Base-by-base conservation (phyloP, 2,329 filamentous ascomycete species). In the Stenocarpella maydis region DNA sequence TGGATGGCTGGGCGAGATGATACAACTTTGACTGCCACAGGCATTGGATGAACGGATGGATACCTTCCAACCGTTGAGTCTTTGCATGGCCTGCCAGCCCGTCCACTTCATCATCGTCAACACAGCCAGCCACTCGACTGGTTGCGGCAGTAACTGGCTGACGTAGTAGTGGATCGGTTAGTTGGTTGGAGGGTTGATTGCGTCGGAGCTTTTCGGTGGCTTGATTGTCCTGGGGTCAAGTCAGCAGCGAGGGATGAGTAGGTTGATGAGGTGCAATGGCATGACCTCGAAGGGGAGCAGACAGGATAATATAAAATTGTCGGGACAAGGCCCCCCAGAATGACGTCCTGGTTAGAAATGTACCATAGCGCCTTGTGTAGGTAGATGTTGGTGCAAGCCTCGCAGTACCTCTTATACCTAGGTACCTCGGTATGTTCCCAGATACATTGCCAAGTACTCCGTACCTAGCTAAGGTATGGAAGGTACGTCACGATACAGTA, bases 81-180 rank as follows among this genome's bases (percentile, higher is more conserved):
- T 60, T 37, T 9, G 1, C 26, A 4, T 49, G n/a, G 28, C 58
- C 43, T 43, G 47, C 43, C 37, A 15, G 28, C 58, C 43, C 58
- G 37, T 41, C 58, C 58, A 63, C 41, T 8, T 31, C 39, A 31
- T 41, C n/a, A 37, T 31, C 8, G 26, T 19, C 43, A 21, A 10
- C 58, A 63, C 43, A 37, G 37, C 58, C 43, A 37, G 37, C 58
- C 58, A 63, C 43, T n/a, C 9, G 41, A 19, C 41, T 47, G 58
- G 14, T 14, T 26, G 10, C 26, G 34, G 19, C 4, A 12, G 12
- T 34, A 19, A 47, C 14, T 47, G 26, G 28, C 47, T 19, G 39
- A 47, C 26, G 17, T 19, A 21, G 4, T 34, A 39, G 19, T 15
- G 3, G 37, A n/a, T n/a, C 10, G 24, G 8, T n/a, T 55, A 31